Conservation (phyloP, 495 filamentous ascomycete genomes). For the Staphylotrichum longicolle region DNA sequence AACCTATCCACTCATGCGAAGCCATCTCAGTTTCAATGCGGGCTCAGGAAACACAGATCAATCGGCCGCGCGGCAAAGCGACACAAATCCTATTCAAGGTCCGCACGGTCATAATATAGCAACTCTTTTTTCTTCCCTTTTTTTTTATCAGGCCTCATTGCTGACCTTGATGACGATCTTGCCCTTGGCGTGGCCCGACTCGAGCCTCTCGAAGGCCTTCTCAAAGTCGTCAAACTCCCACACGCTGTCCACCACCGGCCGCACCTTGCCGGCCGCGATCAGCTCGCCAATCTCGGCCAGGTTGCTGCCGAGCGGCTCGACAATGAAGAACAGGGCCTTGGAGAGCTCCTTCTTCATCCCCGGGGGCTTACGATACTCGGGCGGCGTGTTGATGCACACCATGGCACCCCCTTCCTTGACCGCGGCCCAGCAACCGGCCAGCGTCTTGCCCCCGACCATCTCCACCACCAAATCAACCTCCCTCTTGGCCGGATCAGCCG, state of each 20-base stretch:
- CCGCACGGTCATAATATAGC: constrained; percentile 16
- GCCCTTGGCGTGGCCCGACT: constrained; percentile 59
- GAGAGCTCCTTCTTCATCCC: constrained; percentile 30
- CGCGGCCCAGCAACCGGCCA: constrained; percentile 51
- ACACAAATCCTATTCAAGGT: too few relatives aligned
- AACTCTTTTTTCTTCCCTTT: not conserved
- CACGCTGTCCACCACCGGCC: constrained; percentile 57
- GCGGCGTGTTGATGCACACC: constrained; percentile 52
- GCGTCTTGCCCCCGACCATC: constrained; percentile 56
- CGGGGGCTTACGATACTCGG: constrained; percentile 43
- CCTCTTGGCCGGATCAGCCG: constrained; percentile 43
- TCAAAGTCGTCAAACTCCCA: constrained; percentile 61
- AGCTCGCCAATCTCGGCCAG: constrained; percentile 55
- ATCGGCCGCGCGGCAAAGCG: constrained; percentile 46
- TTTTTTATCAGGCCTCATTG: constrained; percentile 23
- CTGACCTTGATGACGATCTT: constrained; percentile 61
- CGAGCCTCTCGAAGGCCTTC: constrained; percentile 63
- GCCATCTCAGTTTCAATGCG: not conserved
- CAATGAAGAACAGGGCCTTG: constrained; percentile 46
- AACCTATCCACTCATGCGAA: constrained; percentile 17
- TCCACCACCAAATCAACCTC: constrained; percentile 63
- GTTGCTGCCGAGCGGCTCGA: constrained; percentile 62
- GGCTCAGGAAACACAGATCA: not conserved
- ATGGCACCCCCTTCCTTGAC: constrained; percentile 53
- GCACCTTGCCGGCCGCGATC: constrained; percentile 61